Conservation (phyloP, 331 rosid species). For the Rhamnella rubrinervis region DNA sequence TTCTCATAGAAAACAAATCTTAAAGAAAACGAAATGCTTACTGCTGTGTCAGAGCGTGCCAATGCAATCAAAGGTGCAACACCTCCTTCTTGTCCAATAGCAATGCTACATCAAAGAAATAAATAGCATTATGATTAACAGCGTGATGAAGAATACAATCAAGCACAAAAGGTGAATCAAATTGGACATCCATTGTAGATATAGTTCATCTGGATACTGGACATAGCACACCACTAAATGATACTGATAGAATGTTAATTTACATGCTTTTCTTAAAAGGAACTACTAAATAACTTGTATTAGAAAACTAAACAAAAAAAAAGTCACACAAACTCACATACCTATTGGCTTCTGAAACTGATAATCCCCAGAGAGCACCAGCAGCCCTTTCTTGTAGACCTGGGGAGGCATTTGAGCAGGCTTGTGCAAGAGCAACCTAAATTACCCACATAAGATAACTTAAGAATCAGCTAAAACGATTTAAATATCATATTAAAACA, state of each 20-base stretch:
- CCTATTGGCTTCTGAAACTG: constrained; percentile 99
- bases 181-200: neutral
- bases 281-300: neutral
- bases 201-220: neutral
- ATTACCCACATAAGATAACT: constrained; percentile 32
- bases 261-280: neutral
- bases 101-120: constrained; percentile 61
- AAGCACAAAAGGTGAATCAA: neutral
- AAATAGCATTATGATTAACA: constrained; percentile 17
- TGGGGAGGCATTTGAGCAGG: constrained; percentile 94
- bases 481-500: neutral
- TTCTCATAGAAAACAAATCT: neutral
- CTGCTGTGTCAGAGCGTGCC: constrained; percentile 91
- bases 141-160: neutral
- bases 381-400: constrained; percentile 99
- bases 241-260: neutral
- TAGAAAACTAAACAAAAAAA: constrained; percentile 4
- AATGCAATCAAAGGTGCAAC: constrained; percentile 96
- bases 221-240: neutral
- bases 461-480: constrained; percentile 18
- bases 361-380: constrained; percentile 99
- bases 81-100: constrained; percentile 99
- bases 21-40: constrained; percentile 41
- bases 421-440: constrained; percentile 96
- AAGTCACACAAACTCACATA: constrained; percentile 24